A percentile compares a stretch with the other conserved stretches of the same genome.
These are phyloP conservation scores for Lasiosphaeria miniovina DNA, from an alignment of 495 filamentous ascomycete genomes.

Conservation along the genomic window DNA sequence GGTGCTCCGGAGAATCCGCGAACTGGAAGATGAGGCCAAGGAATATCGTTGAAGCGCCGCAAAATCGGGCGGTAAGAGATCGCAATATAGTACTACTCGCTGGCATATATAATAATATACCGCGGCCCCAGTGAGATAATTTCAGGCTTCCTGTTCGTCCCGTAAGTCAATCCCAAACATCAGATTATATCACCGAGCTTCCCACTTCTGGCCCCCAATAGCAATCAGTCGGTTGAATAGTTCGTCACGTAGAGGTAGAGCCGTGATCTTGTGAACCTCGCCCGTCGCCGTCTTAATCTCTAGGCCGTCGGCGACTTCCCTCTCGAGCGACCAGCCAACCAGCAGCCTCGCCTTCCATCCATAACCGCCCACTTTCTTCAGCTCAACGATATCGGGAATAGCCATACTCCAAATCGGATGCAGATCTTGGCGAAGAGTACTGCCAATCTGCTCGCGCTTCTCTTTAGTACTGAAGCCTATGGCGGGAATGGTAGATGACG, in stretches of 20 bases:
- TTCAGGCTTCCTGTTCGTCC: too few relatives aligned
- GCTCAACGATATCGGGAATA: constrained; percentile 52
- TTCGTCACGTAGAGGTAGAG: constrained; percentile 68
- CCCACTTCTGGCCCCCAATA: constrained; percentile 80
- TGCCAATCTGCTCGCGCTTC: neutral
- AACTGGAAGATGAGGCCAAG: too few relatives aligned
- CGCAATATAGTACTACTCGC: too few relatives aligned
- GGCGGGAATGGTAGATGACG: too few relatives aligned
- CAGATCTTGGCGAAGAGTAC: too few relatives aligned
- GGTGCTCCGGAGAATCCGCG: too few relatives aligned
- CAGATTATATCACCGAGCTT: constrained; percentile 71
- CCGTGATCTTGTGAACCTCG: constrained; percentile 59
- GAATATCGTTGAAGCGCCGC: too few relatives aligned
- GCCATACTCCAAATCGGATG: constrained; percentile 10
- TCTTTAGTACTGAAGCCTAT: too few relatives aligned
- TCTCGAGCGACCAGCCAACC: constrained; percentile 69
- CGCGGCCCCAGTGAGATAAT: too few relatives aligned
- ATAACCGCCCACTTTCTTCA: constrained; percentile 77
- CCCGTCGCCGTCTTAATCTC: constrained; percentile 57
- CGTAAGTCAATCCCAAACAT: too few relatives aligned
- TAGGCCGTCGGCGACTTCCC: constrained; percentile 71
- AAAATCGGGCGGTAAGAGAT: too few relatives aligned
- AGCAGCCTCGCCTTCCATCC: constrained; percentile 83
- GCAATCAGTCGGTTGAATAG: constrained; percentile 77
- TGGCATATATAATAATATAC: too few relatives aligned